Percentiles rank a stretch among this genome's conserved stretches.
phyloP scores from a whole-genome alignment of 331 rosid species.

The Arachis monticola region DNA sequence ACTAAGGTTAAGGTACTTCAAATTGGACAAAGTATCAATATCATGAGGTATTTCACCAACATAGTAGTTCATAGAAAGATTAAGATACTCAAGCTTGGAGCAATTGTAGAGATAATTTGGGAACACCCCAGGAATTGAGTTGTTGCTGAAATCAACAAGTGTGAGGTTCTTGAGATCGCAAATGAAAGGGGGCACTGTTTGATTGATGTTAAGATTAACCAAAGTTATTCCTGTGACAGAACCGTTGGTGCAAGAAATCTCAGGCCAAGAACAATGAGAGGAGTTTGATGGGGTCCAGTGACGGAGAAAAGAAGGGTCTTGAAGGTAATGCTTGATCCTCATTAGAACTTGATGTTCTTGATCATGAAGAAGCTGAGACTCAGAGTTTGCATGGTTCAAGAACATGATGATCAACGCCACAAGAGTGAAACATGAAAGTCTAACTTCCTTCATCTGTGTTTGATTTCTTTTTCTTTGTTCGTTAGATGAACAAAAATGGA shows the following conservation, averaged over 20 bases:
- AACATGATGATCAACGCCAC: constrained; percentile 34
- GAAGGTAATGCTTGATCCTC: constrained; percentile 51
- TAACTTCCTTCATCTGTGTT: constrained; percentile 44
- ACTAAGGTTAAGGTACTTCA: constrained; percentile 54
- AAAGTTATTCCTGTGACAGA: constrained; percentile 57
- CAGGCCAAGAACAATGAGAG: constrained; percentile 67
- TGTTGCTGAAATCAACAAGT: constrained; percentile 48
- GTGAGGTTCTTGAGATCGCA: constrained; percentile 78
- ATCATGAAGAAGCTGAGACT: constrained; percentile 50
- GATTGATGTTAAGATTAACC: constrained; percentile 3
- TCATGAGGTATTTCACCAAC: constrained; percentile 65
- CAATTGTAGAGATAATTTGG: constrained; percentile 68
- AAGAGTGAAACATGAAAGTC: constrained; percentile 14
- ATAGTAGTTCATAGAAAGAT: constrained; percentile 62
- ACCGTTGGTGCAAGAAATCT: constrained; percentile 54
- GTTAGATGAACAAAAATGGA: constrained; percentile 7
- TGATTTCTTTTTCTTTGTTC: background rate
- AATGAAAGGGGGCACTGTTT: constrained; percentile 62
- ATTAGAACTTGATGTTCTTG: constrained; percentile 61
- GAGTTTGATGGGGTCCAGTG: constrained; percentile 59
- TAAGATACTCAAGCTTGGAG: constrained; percentile 55
- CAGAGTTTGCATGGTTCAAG: constrained; percentile 43
- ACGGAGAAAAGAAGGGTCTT: constrained; percentile 48
- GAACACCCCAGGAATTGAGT: constrained; percentile 56
- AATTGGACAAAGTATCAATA: constrained; percentile 48